Evolutionary conservation across 2,329 filamentous ascomycete genomes (phyloP).

Genomic region (Albophoma yamanashiensis): DNA sequence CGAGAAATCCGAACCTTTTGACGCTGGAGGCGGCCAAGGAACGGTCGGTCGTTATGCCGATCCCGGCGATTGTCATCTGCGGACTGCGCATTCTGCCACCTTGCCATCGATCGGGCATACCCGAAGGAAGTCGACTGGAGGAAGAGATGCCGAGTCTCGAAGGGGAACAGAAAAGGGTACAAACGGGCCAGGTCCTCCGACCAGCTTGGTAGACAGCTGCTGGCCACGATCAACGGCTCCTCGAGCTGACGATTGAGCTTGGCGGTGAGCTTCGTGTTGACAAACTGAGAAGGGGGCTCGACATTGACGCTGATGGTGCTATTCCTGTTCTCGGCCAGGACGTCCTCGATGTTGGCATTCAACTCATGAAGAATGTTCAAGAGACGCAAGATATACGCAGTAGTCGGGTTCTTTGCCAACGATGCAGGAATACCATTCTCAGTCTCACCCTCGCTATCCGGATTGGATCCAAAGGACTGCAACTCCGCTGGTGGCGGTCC

Average conservation of each 20-base stretch:
- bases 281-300: slow-evolving; percentile 85
- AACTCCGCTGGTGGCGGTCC: slow-evolving; percentile 72
- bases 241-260: slow-evolving; percentile 96
- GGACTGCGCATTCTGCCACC: slow-evolving; percentile 89
- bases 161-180: slow-evolving; percentile 95
- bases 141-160: slow-evolving; percentile 94
- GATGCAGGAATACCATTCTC: slow-evolving; percentile 62
- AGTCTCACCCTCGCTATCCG: slow-evolving; percentile 40
- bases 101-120: slow-evolving; percentile 91
- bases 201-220: slow-evolving; percentile 92
- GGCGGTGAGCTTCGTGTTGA: slow-evolving; percentile 96
- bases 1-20: slow-evolving; percentile 98
- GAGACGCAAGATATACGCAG: slow-evolving; percentile 76
- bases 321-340: slow-evolving; percentile 64
- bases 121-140: slow-evolving; percentile 96
- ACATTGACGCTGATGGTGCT: slow-evolving; percentile 59
- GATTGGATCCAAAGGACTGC: slow-evolving; percentile 42
- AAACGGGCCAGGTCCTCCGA: slow-evolving; percentile 87
- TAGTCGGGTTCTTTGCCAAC: slow-evolving; percentile 71
- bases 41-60: slow-evolving; percentile 80
- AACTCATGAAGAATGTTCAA: slow-evolving; percentile 86
- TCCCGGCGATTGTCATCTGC: slow-evolving; percentile 73
- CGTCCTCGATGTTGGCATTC: slow-evolving; percentile 87
- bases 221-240: slow-evolving; percentile 92
- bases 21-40: slow-evolving; percentile 81